Evolutionary conservation across 1,284 basidiomycete species (phyloP), one percentile per base, ranked within the genome.

Genomic region (Trametes hirsuta): DNA sequence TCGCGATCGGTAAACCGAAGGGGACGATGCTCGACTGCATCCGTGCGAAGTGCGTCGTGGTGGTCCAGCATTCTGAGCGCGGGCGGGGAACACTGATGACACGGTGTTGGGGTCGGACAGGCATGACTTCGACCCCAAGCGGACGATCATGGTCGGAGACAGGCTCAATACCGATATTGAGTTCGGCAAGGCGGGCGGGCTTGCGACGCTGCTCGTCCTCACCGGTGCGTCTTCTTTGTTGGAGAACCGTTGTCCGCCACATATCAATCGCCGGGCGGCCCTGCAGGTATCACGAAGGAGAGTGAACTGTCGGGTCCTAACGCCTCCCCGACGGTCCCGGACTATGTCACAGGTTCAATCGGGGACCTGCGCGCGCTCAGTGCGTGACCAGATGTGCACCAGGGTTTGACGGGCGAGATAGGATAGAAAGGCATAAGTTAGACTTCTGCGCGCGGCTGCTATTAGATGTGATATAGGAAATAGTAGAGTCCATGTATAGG

Each of bases 131-230:
- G 91, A 98, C 74, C 91, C 91, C 39, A 77, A 82, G 57, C 81
- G 88, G 49, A 95, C 96, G 1, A 85, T 99, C 70, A 97, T 99
- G 92, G 84, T 98, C 44, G 97, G 97, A 41, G 97, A 99, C 76
- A 86, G 97, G 59, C 81, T 99, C 62, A 90, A 94, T 69, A 99
- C 97, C 1, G 97, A 99, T 75, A 95, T 97, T 68, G 76, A 91
- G 48, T 99, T 99, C 69, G 97, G 94, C 47, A 84, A 93, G 73
- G 84, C 84, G 47, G 94, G 94, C 24, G 93, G 93, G 12, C 81
- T 98, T 21, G 77, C 91, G 14, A 97, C 95, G 1, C 78, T 98
- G 53, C 85, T 98, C 44, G 97, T 99, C 52, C 79, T 99, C 65
- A 97, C 95, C n/a, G 97, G 96, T 89, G 66, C 35, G 72, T 63